These are phyloP conservation scores for Syzygium grande DNA, from an alignment of 345 rosid genomes.

Conservation along the genomic window DNA sequence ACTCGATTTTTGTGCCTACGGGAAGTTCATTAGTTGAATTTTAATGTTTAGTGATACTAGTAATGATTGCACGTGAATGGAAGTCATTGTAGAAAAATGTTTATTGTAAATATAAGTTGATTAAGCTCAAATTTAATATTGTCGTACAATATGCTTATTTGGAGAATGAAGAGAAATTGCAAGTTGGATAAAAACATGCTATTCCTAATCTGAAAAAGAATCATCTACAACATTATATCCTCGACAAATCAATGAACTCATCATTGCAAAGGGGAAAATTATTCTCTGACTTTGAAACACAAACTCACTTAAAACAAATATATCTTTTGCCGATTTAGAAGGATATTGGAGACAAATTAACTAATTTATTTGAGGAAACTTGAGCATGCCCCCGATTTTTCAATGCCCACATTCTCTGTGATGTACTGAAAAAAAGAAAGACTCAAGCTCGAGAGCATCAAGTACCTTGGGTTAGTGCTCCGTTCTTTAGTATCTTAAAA, in stretches of 20 bases:
- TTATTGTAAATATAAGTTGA: no score
- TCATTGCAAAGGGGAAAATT: no score
- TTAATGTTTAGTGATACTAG: not conserved
- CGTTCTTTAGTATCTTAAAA: not conserved
- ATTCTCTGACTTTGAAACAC: no score
- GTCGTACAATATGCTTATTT: not conserved
- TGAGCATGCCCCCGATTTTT: not conserved
- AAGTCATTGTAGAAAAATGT: not conserved
- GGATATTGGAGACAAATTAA: no score
- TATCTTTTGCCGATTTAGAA: no score
- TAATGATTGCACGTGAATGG: no score
- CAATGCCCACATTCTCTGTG: not conserved
- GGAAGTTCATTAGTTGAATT: not conserved
- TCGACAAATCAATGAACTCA: no score
- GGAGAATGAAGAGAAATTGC: not conserved
- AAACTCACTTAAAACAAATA: no score
- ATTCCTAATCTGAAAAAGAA: not conserved
- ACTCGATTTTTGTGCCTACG: no score
- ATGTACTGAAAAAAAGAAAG: not conserved
- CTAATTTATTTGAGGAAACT: not conserved
- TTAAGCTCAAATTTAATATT: not conserved
- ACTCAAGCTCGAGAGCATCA: not conserved
- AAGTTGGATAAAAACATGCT: not conserved
- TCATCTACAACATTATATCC: no score
- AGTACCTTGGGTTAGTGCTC: not conserved